Percentiles rank a stretch among this genome's conserved stretches.
These are phyloP conservation scores for Tricholoma saponaceum DNA, from an alignment of 768 basidiomycete species.

Conservation along the genomic window DNA sequence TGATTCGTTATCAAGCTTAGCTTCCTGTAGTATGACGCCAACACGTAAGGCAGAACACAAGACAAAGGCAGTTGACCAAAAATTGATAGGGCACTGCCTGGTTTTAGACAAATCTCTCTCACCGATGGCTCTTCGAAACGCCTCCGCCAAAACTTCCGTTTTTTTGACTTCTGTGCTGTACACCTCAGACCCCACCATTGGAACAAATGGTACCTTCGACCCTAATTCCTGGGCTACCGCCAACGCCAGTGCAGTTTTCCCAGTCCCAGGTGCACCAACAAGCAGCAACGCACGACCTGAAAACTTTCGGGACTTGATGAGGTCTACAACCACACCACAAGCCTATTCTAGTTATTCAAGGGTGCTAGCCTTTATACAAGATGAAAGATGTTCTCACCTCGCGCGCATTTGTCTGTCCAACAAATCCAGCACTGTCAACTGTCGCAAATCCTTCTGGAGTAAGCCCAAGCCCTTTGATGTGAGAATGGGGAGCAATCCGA, in stretches of 20 bases:
- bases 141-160: constrained; percentile 95
- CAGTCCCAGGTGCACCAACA: constrained; percentile 95
- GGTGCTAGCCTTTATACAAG: not conserved
- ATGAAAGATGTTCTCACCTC: constrained; percentile 53
- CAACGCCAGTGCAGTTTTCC: constrained; percentile 96
- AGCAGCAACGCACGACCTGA: constrained; percentile 89
- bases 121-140: constrained; percentile 95
- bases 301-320: constrained; percentile 89
- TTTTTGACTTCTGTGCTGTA: constrained; percentile 98
- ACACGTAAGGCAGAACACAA: not conserved
- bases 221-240: constrained; percentile 95
- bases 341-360: constrained; percentile 46
- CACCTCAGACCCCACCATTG: constrained; percentile 98
- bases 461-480: constrained; percentile 94
- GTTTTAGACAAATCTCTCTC: constrained; percentile 30
- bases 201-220: constrained; percentile 93
- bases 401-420: constrained; percentile 86
- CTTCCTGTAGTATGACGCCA: not conserved
- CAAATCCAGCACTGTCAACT: constrained; percentile 76
- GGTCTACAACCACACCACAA: constrained; percentile 86
- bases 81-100: not conserved
- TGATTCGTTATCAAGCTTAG: not conserved
- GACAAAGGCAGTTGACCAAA: not conserved
- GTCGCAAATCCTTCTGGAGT: constrained; percentile 78
- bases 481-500: constrained; percentile 88